These are phyloP conservation scores for Neurospora crassa DNA, from an alignment of 2,329 filamentous ascomycete species.

Conservation along the genomic window DNA sequence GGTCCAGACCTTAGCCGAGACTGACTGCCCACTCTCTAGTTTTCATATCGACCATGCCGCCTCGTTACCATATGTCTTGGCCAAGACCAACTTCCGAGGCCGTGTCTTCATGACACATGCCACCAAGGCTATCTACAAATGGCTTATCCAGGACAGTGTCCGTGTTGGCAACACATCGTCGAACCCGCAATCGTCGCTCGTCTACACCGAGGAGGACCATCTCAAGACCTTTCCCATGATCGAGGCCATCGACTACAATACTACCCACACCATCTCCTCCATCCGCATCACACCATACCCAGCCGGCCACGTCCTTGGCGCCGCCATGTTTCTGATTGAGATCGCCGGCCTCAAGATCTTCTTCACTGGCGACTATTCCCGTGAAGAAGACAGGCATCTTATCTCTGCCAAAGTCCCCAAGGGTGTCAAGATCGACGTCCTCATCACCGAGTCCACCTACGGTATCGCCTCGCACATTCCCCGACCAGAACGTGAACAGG, in stretches of 20 bases:
- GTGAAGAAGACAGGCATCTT: slow-evolving; percentile 90
- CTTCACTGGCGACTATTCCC: slow-evolving; percentile 95
- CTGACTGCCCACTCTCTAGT: slow-evolving; percentile 37
- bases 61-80: slow-evolving; percentile 91
- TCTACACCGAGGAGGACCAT: slow-evolving; percentile 95
- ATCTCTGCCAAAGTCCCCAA: slow-evolving; percentile 87
- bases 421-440: slow-evolving; percentile 77
- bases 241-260: slow-evolving; percentile 96
- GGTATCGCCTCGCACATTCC: slow-evolving; percentile 92
- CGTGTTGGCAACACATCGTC: slow-evolving; percentile 69
- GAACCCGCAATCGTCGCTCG: slow-evolving; percentile 56
- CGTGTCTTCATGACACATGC: slow-evolving; percentile 99
- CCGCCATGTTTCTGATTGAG: slow-evolving; percentile 96
- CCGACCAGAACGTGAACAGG: slow-evolving; percentile 80
- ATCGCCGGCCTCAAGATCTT: slow-evolving; percentile 95
- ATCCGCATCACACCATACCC: slow-evolving; percentile 96
- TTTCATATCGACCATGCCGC: slow-evolving; percentile 99
- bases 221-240: slow-evolving; percentile 88
- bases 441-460: slow-evolving; percentile 97
- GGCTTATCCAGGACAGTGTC: slow-evolving; percentile 95
- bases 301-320: slow-evolving; percentile 93
- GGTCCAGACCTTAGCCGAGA: not conserved
- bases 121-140: slow-evolving; percentile 99
- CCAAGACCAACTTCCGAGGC: slow-evolving; percentile 95
- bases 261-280: slow-evolving; percentile 91